These are phyloP conservation scores for Blastomyces percursus DNA, from an alignment of 2,329 filamentous ascomycete species.

Conservation along the genomic window DNA sequence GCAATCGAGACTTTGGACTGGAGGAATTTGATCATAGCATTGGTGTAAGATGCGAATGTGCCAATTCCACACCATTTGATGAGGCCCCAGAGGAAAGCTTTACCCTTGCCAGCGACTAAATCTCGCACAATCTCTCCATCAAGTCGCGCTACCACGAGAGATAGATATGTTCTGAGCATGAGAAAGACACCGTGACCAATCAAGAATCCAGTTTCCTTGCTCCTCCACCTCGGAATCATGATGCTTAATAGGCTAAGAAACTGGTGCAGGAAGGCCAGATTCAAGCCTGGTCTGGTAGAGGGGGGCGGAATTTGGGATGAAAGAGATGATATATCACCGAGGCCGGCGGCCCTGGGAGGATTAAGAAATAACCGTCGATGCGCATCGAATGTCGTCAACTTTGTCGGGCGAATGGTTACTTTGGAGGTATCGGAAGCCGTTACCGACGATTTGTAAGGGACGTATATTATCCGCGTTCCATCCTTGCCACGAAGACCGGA, in stretches of 20 bases:
- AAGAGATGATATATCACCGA: conserved; percentile 51
- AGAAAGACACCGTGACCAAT: conserved; percentile 83
- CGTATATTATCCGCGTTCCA: conserved; percentile 87
- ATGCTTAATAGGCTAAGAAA: conserved; percentile 94
- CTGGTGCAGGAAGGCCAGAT: conserved; percentile 91
- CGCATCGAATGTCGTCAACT: conserved; percentile 88
- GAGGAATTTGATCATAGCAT: conserved; percentile 97
- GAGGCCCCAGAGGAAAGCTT: conserved; percentile 76
- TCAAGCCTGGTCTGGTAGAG: conserved; percentile 86
- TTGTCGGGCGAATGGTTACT: conserved; percentile 82
- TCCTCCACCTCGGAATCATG: conserved; percentile 91
- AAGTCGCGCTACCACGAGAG: conserved; percentile 78
- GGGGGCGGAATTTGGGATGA: conserved; percentile 63
- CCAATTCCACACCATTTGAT: conserved; percentile 93
- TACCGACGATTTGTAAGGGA: conserved; percentile 58
- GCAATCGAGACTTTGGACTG: conserved; percentile 98
- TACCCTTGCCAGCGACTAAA: conserved; percentile 87
- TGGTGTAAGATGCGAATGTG: conserved; percentile 88
- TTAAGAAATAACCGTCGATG: conserved; percentile 88
- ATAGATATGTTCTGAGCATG: conserved; percentile 86
- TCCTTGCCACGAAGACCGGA: conserved; percentile 91
- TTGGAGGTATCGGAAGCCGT: conserved; percentile 58
- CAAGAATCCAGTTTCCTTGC: conserved; percentile 86
- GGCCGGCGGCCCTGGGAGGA: conserved; percentile 69
- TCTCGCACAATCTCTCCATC: conserved; percentile 96